Evolutionary conservation across 1,284 basidiomycete species (phyloP), one percentile per base, ranked within the genome.

Genomic region (Boletus mariae): DNA sequence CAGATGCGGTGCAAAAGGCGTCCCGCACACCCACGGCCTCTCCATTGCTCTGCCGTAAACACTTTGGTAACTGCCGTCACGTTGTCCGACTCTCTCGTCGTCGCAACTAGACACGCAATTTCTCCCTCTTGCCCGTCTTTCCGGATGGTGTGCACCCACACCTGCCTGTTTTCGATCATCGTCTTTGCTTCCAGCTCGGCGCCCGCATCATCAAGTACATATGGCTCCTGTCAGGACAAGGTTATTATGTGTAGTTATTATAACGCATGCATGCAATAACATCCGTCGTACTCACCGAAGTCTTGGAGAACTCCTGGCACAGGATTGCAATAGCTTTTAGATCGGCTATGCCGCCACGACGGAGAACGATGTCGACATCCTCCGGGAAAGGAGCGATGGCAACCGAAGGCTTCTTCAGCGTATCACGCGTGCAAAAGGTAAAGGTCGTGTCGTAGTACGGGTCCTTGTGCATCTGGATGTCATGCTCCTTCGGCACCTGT

Each of bases 391-490:
- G 59, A 57, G 38, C 65, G 45, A 12, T 60, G 20, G 69, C 53
- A 10, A 52, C 45, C 5, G 57, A 53, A 12, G 68, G 58, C 13
- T 59, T 56, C 1, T 60, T 62, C 46, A 87, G 62, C 1, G 79
- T 76, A 2, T 65, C 47, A 3, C 42, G 49, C 0, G 80, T 83
- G 63, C 84, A 85, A 54, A 73, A 80, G 2, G 79, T 75, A 47
- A 87, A 74, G 25, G 74, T 79, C 1, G 87, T 83, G 20, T 77
- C 75, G 57, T 90, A 90, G 61, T 86, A 90, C 0, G 79, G 77
- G 1, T 45, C 13, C 20, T 73, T 60, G 26, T 62, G 51, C 0
- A 55, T 51, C 31, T 80, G 35, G 1, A 67, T 56, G 26, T 26
- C 49, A 5, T 47, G 2, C 23, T 71, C 0, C 72, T 71, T 1